Base-by-base conservation (phyloP, 2,329 filamentous ascomycete genomes). In the Cadophora malorum region DNA sequence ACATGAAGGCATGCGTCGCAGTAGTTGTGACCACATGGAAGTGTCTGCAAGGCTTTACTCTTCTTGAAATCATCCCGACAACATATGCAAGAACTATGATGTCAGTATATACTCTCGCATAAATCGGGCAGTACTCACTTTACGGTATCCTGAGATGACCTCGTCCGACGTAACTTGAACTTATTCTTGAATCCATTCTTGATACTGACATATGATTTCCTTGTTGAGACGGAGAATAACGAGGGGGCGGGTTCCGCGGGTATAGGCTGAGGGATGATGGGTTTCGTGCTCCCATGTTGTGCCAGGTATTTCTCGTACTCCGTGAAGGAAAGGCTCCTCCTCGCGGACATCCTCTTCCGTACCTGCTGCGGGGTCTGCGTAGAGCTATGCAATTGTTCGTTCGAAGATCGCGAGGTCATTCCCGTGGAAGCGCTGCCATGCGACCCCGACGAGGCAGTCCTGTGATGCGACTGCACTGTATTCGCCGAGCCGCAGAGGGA, bases 1-100 rank as follows among this genome's bases (percentile, higher is more conserved):
- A 83, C 80, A 63, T 80, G 79, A 14, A 90, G 76, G 71, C 88
- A 90, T 60, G 79, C 77, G 47, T 81, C 76, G 78, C 88, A 90
- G 73, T 88, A 88, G 28, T 80, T 84, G 73, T 90, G 87, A 21
- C 83, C 83, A 70, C 88, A 90, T 3, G 84, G 82, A 4, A 89
- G 79, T 59, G 79, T 84, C 68, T 85, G 82, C 33, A 87, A 75
- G 4, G 78, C 72, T 38, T 78, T 77, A 41, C 79, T 79, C 60
- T 78, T 79, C 70, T 80, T 79, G 70, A 86, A 83, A 60, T 87
- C 83, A 60, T 86, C 83, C 67, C 83, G 83, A 72, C 88, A 90
- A 71, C 83, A 85, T 58, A 84, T 82, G 71, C 87, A 90, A 21
- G 83, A 83, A 68, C 87, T 89, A 72, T 19, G 10, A 56, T 12